These are phyloP conservation scores for Malassezia vespertilionis DNA, from an alignment of 1,284 basidiomycete genomes.

Conservation along the genomic window DNA sequence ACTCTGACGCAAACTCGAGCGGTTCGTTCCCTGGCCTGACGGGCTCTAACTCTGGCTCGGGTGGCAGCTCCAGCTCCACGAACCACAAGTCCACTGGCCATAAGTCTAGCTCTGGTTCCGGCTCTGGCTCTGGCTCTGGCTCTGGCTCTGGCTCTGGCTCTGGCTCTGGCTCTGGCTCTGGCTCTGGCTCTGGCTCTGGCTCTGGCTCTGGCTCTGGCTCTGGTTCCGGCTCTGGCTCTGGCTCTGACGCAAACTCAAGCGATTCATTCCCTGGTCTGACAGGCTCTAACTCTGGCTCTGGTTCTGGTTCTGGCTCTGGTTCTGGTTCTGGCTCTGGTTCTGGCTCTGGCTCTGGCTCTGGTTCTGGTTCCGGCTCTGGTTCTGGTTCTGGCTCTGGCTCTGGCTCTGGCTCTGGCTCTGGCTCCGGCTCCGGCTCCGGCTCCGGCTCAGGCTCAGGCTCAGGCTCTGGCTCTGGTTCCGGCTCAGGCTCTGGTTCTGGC, in stretches of 20 bases:
- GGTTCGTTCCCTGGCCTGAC: not conserved
- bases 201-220: slow-evolving; percentile 12
- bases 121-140: slow-evolving; percentile 1
- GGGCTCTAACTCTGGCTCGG: slow-evolving; percentile 1
- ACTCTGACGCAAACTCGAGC: not conserved
- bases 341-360: not conserved
- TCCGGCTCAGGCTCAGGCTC: slow-evolving; percentile 4
- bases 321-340: slow-evolving; percentile 5
- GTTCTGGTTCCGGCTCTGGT: slow-evolving; percentile 6
- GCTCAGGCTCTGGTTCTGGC: not conserved
- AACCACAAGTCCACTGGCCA: too few species aligned
- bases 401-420: slow-evolving; percentile 1
- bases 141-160: slow-evolving; percentile 8
- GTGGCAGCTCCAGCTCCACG: too few species aligned
- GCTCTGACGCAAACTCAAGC: slow-evolving; percentile 1
- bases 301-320: slow-evolving; percentile 1
- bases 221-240: slow-evolving; percentile 4
- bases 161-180: slow-evolving; percentile 1
- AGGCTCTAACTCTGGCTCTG: slow-evolving; percentile 5
- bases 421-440: slow-evolving; percentile 1
- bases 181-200: slow-evolving; percentile 1
- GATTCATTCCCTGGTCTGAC: too few species aligned
- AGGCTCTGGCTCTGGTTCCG: slow-evolving; percentile 3
- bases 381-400: not conserved
- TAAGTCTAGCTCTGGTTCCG: slow-evolving; percentile 6